Base-by-base conservation (phyloP, 805 yeast genomes). In the Grigorovia humatica region DNA sequence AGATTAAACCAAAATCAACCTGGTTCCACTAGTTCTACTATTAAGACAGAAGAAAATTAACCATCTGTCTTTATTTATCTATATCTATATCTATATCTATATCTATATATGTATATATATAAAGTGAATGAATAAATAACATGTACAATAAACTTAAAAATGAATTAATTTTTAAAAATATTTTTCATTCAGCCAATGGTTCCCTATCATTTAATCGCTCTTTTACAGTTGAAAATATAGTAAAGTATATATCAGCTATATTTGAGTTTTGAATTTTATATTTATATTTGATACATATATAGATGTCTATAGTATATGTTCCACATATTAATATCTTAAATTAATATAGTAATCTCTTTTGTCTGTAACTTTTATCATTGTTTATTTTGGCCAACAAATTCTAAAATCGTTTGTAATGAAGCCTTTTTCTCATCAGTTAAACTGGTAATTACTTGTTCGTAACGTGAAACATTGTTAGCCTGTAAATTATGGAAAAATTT, bases 401-500 rank as follows among this genome's bases (percentile, higher is more conserved):
- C 66, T 40, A 68, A 52, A 35, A 67, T 65, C 3, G 60, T 64
- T 49, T 65, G 58, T 50, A 67, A 49, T 4, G 70, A 61, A 19
- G 57, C 59, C 46, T 59, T 52, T 44, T 62, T 66, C 23, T 70
- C 71, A 9, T 58, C 64, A 23, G 59, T 56, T 41, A 71, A 51
- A 0, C 69, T 56, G 15, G 59, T 51, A 23, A 68, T 50, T 20
- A 70, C 55, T 32, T 59, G 59, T 47, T 65, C 59, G 63, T 83
- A 82, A 53, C 76, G 74, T 17, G 63, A 65, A 1, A 74, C 71
- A 51, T 80, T 75, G 19, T 64, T 65, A 27, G 66, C 70, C 59
- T 80, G 81, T 23, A 85, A 59, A 2, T 67, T 63, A 1, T 70
- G 58, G 40, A 88, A 71, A 49, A 76, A 75, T n/a, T 74, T 73